A percentile compares a stretch with the other conserved stretches of the same genome.
Evolutionary conservation across 2,329 filamentous ascomycete species (phyloP).

Genomic region (Harringtonia lauricola): DNA sequence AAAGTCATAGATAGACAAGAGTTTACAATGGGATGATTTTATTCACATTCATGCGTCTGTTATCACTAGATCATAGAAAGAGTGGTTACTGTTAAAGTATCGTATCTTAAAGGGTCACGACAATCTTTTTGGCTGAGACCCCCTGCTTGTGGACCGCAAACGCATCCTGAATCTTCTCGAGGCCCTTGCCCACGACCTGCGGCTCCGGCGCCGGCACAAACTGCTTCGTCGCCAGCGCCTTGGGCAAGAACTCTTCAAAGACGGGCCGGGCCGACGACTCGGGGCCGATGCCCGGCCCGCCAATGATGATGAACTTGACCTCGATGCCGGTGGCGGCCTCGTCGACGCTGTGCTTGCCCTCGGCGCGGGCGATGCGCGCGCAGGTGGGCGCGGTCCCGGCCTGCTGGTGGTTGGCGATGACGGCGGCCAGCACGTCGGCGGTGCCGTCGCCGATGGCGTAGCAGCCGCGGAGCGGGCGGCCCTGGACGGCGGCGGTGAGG

Average conservation of each 20-base stretch:
- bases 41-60: too few relatives aligned
- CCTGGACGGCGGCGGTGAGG: slow-evolving; percentile 10
- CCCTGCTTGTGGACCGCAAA: not conserved
- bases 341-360: not conserved
- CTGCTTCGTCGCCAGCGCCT: not conserved
- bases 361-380: not conserved
- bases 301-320: not conserved
- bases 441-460: slow-evolving; percentile 6
- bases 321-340: not conserved
- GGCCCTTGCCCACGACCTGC: not conserved
- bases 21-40: too few relatives aligned
- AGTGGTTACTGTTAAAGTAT: too few relatives aligned
- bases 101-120: not conserved
- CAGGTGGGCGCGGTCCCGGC: not conserved
- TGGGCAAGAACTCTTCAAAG: not conserved
- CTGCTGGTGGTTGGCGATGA: not conserved
- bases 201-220: slow-evolving; percentile 1
- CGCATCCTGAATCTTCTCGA: not conserved
- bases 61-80: too few relatives aligned
- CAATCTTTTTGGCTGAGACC: not conserved
- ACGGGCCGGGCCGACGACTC: not conserved
- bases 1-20: too few relatives aligned
- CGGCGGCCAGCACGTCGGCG: not conserved
- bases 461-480: slow-evolving; percentile 10
- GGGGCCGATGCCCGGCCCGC: not conserved